phyloP scores from a whole-genome alignment of 257 asterid genomes.

The Capsicum chinense region DNA sequence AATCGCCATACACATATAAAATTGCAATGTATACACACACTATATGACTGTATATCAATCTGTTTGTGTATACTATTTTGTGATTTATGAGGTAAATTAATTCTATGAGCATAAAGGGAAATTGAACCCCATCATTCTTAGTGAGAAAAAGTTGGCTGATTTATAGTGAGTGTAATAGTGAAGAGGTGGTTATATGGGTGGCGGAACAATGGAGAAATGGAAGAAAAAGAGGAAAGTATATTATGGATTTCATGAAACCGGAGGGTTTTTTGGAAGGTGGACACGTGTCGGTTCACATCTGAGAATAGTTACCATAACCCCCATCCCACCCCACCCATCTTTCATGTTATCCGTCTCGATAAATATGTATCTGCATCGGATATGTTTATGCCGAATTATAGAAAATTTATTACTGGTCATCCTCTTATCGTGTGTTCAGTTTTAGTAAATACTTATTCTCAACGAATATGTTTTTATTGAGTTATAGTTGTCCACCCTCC shows the following conservation, averaged over 20 bases:
- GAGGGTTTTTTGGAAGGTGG: background rate
- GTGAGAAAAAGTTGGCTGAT: background rate
- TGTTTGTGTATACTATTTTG: constrained; percentile 37
- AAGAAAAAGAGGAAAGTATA: constrained; percentile 34
- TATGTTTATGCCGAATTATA: background rate
- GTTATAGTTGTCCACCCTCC: too few relatives aligned
- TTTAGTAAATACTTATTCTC: too few relatives aligned
- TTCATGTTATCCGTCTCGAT: background rate
- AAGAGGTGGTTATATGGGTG: constrained; percentile 29
- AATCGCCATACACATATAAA: constrained; percentile 25
- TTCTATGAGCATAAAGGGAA: constrained; percentile 49
- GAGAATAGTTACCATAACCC: background rate
- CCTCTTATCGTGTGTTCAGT: too few relatives aligned
- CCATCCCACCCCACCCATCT: background rate
- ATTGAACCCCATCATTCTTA: constrained; percentile 40
- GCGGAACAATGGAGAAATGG: constrained; percentile 34
- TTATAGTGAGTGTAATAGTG: constrained; percentile 20
- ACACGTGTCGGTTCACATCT: constrained; percentile 14
- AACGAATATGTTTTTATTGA: too few relatives aligned
- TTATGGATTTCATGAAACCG: constrained; percentile 33
- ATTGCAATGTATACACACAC: background rate
- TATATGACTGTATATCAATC: background rate
- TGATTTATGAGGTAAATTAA: constrained; percentile 67
- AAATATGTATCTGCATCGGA: background rate
- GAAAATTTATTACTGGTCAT: background rate